Evolutionary conservation across 2,329 filamentous ascomycete species (phyloP).

Genomic region (Aspergillus pseudoglaucus): DNA sequence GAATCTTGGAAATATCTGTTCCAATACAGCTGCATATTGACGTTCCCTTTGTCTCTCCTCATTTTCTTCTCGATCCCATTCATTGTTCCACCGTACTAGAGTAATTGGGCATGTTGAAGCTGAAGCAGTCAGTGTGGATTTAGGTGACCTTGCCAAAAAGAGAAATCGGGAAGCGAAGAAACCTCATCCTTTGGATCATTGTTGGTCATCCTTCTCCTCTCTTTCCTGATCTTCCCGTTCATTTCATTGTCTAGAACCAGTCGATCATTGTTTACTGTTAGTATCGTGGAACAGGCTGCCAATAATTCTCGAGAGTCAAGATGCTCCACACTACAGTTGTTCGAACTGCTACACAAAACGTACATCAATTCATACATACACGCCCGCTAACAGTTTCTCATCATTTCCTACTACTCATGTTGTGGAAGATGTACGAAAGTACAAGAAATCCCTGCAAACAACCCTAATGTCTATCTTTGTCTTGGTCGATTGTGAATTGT

Average conservation of each 20-base stretch:
- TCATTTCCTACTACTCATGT: not conserved
- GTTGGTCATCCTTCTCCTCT: not conserved
- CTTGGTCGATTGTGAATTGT: not conserved
- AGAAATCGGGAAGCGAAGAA: not conserved
- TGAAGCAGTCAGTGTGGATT: not conserved
- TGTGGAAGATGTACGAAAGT: not conserved
- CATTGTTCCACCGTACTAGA: not conserved
- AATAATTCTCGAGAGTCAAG: not conserved
- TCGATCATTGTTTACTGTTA: not conserved
- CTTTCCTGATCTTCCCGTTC: not conserved
- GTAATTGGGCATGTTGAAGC: not conserved
- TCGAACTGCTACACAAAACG: not conserved
- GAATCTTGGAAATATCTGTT: not conserved
- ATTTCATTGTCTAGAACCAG: not conserved
- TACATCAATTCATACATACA: slow-evolving; percentile 1
- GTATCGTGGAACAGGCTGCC: not conserved
- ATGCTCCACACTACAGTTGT: not conserved
- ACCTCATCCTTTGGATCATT: not conserved
- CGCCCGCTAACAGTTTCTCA: not conserved
- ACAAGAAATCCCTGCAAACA: not conserved
- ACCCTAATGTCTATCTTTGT: not conserved
- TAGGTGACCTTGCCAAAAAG: not conserved
- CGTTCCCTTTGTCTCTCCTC: not conserved
- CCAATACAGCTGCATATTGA: not conserved
- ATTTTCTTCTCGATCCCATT: slow-evolving; percentile 1